phyloP scores from a whole-genome alignment of 192 early-diverging fungal genomes.

The Chytriomyces sp. region DNA sequence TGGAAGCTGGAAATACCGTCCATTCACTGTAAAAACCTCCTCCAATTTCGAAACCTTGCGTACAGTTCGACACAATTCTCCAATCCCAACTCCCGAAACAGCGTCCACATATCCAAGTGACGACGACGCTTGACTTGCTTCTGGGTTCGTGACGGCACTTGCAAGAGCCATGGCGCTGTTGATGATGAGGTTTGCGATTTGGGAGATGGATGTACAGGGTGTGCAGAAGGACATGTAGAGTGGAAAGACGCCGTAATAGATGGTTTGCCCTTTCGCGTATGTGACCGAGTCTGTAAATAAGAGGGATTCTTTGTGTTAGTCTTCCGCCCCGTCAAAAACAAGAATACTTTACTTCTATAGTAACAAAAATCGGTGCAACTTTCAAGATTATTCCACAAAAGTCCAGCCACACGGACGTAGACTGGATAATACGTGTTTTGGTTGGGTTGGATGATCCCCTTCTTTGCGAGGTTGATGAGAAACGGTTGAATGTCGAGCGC shows the following conservation, averaged over 20 bases:
- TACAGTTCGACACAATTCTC: conserved; percentile 11
- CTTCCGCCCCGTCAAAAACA: neutral
- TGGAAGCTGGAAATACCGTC: conserved; percentile 11
- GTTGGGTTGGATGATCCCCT: neutral
- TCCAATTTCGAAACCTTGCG: neutral
- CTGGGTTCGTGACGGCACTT: conserved; percentile 20
- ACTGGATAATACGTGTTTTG: conserved; percentile 25
- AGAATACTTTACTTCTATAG: conserved; percentile 17
- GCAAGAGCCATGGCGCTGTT: conserved; percentile 25
- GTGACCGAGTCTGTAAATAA: neutral
- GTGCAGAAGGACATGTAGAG: neutral
- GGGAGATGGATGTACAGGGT: conserved; percentile 13
- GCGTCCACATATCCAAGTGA: neutral
- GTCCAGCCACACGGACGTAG: neutral
- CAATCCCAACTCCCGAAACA: neutral
- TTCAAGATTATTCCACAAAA: neutral
- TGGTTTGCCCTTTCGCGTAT: neutral
- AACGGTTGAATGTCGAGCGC: conserved; percentile 20
- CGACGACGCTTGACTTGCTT: neutral
- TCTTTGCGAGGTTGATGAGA: neutral
- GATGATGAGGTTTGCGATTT: conserved; percentile 20
- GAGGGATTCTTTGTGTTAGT: neutral
- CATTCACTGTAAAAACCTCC: neutral
- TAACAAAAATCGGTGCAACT: conserved; percentile 33
- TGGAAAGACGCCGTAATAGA: conserved; percentile 31